A percentile compares a stretch with the other conserved stretches of the same genome.
Evolutionary conservation across 495 filamentous ascomycete genomes (phyloP).

Genomic region (Penicillium coffeae): DNA sequence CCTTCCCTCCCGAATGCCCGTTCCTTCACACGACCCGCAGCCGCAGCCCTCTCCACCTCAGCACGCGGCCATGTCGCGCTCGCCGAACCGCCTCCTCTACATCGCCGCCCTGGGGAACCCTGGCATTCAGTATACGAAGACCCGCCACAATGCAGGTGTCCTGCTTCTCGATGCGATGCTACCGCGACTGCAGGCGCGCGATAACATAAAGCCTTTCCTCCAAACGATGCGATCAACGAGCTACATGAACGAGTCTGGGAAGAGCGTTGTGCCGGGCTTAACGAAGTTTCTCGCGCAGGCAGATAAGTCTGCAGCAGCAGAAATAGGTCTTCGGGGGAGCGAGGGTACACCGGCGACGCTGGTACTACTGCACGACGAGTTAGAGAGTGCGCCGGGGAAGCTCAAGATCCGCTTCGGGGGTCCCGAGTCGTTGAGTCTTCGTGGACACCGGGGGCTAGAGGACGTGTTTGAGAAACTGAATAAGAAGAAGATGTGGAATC

Average conservation of each 20-base stretch:
- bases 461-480: conserved; percentile 53
- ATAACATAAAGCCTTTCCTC: background rate
- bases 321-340: background rate
- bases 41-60: background rate
- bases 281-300: conserved; percentile 45
- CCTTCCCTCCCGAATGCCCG: conserved; percentile 19
- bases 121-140: conserved; percentile 54
- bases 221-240: conserved; percentile 17
- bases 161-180: conserved; percentile 56
- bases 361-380: conserved; percentile 79
- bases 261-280: conserved; percentile 35
- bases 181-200: conserved; percentile 39
- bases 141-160: conserved; percentile 81
- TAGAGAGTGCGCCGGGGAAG: conserved; percentile 65
- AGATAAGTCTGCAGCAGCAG: conserved; percentile 20
- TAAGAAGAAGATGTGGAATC: conserved; percentile 25
- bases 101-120: conserved; percentile 73
- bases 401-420: conserved; percentile 57
- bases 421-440: conserved; percentile 46
- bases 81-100: conserved; percentile 47
- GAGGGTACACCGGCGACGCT: conserved; percentile 37
- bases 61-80: background rate
- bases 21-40: no score
- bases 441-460: conserved; percentile 79
- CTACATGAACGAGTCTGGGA: conserved; percentile 72